A percentile compares a stretch with the other conserved stretches of the same genome.
These are phyloP conservation scores for Clonostachys byssicola DNA, from an alignment of 2,329 filamentous ascomycete genomes.

Conservation along the genomic window DNA sequence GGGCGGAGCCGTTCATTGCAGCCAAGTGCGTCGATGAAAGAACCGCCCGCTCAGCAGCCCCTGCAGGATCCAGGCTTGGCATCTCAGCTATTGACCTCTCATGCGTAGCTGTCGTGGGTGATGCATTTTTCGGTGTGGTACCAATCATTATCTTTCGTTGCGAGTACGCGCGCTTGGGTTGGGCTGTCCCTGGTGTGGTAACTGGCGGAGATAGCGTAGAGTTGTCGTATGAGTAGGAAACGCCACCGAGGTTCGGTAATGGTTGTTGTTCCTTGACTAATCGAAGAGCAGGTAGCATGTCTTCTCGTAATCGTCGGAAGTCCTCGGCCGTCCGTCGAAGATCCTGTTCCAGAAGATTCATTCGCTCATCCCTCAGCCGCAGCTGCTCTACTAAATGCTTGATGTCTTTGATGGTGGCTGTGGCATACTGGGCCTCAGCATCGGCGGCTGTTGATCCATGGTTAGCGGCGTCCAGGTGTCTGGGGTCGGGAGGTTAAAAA, in stretches of 20 bases:
- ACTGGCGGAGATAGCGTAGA: slow-evolving; percentile 45
- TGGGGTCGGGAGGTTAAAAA: not conserved
- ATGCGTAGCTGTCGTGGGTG: slow-evolving; percentile 69
- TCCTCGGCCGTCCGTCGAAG: slow-evolving; percentile 81
- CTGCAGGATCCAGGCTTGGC: slow-evolving; percentile 60
- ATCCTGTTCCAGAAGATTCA: slow-evolving; percentile 78
- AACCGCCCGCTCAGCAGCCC: slow-evolving; percentile 63
- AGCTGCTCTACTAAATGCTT: slow-evolving; percentile 87
- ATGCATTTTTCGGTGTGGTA: slow-evolving; percentile 69
- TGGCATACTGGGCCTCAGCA: slow-evolving; percentile 77
- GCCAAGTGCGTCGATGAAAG: slow-evolving; percentile 66
- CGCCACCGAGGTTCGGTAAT: slow-evolving; percentile 51
- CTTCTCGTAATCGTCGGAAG: slow-evolving; percentile 83
- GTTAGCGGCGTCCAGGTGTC: not conserved
- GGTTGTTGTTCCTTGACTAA: slow-evolving; percentile 92
- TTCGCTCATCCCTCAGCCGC: slow-evolving; percentile 83
- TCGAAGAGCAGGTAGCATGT: slow-evolving; percentile 84
- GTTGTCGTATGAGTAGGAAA: slow-evolving; percentile 46
- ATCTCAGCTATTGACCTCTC: slow-evolving; percentile 61
- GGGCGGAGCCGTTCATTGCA: slow-evolving; percentile 61
- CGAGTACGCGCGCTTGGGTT: slow-evolving; percentile 68
- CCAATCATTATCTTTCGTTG: slow-evolving; percentile 73
- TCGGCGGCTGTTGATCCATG: slow-evolving; percentile 66
- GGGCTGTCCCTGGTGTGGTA: slow-evolving; percentile 47
- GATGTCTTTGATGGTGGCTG: slow-evolving; percentile 89